Base-by-base conservation (phyloP, 192 early-diverging fungal genomes). In the Coemansia sp. region DNA sequence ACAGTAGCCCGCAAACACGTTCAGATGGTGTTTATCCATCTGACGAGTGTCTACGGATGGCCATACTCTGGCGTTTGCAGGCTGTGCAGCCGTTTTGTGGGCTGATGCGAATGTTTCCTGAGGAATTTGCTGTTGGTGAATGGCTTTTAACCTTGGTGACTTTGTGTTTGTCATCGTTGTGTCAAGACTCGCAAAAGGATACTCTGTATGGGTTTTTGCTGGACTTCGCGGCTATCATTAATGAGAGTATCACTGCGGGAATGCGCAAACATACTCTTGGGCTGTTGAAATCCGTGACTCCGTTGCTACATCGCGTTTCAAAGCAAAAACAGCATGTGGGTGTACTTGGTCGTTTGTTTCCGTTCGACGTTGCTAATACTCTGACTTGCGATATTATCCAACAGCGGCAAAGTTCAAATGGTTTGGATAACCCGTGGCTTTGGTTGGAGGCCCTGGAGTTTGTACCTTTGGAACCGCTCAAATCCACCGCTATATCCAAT, bases 91-190 rank as follows among this genome's bases (percentile, higher is more conserved):
- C 78, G 17, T 45, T 80, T 48, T 75, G 73, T 31, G 56, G 36
- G 2, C 34, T 80, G 20, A 55, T 80, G 56, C 78, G 78, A 7
- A 48, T n/a, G 58, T 72, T 58, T n/a, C 78, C 78, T 0, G 78
- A 80, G 16, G 73, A 80, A 34, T 72, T 80, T 66, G 72, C 54
- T 3, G 73, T 66, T 6, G 56, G 68, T 42, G 73, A 80, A 8
- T 80, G 78, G 78, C 78, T 80, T 8, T 71, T 62, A 28, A 72
- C 78, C 3, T 56, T 80, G 16, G 70, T 80, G 11, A 66, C 78
- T 0, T 50, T 80, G 25, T 68, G 73, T 32, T 63, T 75, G 28
- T 61, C 78, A 11, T 62, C 77, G 3, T 40, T 22, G 0, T 71
- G 68, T 48, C 77, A 73, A 31, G 52, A 48, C 0, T 45, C 33